phyloP scores from a whole-genome alignment of 148 eudicot genomes.

The Rhododendron ferrugineum region DNA sequence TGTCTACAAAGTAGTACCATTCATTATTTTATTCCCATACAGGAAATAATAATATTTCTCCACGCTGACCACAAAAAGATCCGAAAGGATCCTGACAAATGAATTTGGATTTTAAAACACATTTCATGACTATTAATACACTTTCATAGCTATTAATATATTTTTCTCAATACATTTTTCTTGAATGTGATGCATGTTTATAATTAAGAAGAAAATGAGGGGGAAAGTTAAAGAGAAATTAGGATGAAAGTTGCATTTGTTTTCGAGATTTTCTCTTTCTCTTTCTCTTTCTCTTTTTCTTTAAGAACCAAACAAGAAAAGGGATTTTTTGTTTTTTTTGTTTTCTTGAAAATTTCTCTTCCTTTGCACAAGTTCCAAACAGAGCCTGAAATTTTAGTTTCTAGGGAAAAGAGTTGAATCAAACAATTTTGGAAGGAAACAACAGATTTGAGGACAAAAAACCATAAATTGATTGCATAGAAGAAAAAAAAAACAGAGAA shows the following conservation, averaged over 20 bases:
- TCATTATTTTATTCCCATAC: too few species aligned
- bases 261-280: neutral
- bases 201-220: neutral
- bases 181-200: neutral
- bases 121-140: too few species aligned
- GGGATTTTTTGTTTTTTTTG: neutral
- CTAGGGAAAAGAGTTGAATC: neutral
- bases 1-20: too few species aligned
- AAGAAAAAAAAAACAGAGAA: neutral
- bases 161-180: too few species aligned
- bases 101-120: neutral
- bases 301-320: neutral
- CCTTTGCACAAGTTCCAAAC: neutral
- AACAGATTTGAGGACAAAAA: neutral
- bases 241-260: neutral
- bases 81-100: neutral
- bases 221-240: neutral
- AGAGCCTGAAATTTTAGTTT: neutral
- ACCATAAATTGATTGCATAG: neutral
- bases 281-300: too few species aligned
- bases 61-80: neutral
- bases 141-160: neutral
- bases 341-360: neutral
- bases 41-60: too few species aligned
- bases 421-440: neutral